Percentiles rank a stretch among this genome's conserved stretches.
Evolutionary conservation across 495 filamentous ascomycete species (phyloP).

Genomic region (Podospora pseudocomata): DNA sequence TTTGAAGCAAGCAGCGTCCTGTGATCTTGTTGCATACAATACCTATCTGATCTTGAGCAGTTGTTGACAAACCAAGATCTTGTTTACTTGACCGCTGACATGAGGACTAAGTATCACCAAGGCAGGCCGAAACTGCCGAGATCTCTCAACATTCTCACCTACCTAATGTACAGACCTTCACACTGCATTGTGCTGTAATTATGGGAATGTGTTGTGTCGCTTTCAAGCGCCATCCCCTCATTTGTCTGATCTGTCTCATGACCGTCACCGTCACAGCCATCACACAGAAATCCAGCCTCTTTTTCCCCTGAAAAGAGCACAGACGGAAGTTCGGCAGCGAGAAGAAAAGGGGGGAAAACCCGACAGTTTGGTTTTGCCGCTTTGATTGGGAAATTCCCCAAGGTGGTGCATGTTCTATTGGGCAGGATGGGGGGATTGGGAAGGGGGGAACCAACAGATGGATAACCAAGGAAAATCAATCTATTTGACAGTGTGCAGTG

Average conservation of each 20-base stretch:
- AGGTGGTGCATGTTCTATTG: neutral
- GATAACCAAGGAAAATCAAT: neutral
- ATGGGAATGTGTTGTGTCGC: neutral
- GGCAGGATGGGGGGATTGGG: neutral
- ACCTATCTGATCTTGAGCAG: too few species aligned
- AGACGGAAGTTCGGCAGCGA: neutral
- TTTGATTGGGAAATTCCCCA: neutral
- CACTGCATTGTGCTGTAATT: neutral
- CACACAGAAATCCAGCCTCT: neutral
- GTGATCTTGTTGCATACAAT: too few species aligned
- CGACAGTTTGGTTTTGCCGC: conserved; percentile 19
- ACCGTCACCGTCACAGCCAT: neutral
- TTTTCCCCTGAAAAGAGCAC: neutral
- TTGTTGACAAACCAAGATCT: too few species aligned
- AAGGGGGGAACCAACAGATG: neutral
- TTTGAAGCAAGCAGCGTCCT: too few species aligned
- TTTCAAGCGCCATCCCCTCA: neutral
- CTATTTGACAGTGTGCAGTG: neutral
- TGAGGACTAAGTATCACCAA: too few species aligned
- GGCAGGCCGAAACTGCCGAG: too few species aligned
- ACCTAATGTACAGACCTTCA: neutral
- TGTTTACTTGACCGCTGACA: too few species aligned
- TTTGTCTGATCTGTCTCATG: neutral
- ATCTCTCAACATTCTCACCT: too few species aligned
- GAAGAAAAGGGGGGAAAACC: neutral